Evolutionary conservation across 345 rosid species (phyloP).

Genomic region (Populus simonii): DNA sequence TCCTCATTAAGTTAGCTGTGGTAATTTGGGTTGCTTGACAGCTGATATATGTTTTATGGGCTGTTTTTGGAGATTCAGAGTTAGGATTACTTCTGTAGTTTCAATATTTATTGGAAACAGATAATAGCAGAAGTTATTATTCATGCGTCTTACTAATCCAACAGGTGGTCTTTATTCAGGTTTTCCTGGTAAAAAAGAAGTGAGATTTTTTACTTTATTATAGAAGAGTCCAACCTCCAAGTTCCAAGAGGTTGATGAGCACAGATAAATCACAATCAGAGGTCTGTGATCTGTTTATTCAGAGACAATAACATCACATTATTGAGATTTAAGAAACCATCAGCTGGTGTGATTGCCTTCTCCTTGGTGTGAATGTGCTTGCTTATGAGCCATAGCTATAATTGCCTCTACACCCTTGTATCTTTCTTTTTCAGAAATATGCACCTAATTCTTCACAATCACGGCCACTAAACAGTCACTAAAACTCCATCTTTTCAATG

Average conservation of each 20-base stretch:
- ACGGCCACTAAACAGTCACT: not conserved
- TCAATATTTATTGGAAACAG: not conserved
- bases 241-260: not conserved
- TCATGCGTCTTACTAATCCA: too few relatives aligned
- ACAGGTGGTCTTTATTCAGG: too few relatives aligned
- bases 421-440: not conserved
- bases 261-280: not conserved
- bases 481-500: conserved; percentile 3
- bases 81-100: not conserved
- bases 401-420: not conserved
- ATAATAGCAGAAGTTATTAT: not conserved
- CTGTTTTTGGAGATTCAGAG: not conserved
- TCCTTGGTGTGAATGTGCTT: not conserved
- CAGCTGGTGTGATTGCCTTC: not conserved
- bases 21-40: not conserved
- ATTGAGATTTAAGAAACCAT: not conserved
- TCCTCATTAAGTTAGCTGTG: not conserved
- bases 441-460: not conserved
- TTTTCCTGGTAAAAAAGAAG: not conserved
- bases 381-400: not conserved
- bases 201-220: not conserved
- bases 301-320: not conserved
- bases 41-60: not conserved
- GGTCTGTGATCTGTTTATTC: not conserved
- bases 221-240: not conserved